A percentile compares a stretch with the other conserved stretches of the same genome.
These are phyloP conservation scores for Schrenkiella parvula DNA, from an alignment of 345 rosid species.

Conservation along the genomic window DNA sequence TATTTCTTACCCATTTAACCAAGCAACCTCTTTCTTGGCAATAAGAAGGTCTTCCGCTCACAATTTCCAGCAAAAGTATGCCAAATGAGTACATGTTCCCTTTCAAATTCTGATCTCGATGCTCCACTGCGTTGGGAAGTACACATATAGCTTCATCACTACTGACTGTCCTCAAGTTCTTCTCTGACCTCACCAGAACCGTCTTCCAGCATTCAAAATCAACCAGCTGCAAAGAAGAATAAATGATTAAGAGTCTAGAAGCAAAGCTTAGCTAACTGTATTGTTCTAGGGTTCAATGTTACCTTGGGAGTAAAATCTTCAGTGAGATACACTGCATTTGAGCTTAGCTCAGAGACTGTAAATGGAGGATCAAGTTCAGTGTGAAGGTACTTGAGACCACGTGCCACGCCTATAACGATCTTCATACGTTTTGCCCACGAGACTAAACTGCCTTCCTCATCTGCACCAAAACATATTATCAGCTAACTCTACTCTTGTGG, in stretches of 20 bases:
- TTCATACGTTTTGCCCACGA: conserved; percentile 98
- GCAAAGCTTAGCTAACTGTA: neutral
- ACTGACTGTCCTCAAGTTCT: conserved; percentile 58
- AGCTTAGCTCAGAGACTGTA: conserved; percentile 79
- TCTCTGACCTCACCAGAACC: conserved; percentile 73
- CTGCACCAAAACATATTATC: conserved; percentile 39
- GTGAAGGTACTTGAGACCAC: conserved; percentile 87
- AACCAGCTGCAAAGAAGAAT: conserved; percentile 54
- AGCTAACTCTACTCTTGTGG: neutral
- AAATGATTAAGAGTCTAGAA: neutral
- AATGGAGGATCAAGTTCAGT: conserved; percentile 81
- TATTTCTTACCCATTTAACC: conserved; percentile 72
- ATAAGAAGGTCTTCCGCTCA: conserved; percentile 83
- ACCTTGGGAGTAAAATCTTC: conserved; percentile 96
- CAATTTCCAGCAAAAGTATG: conserved; percentile 71
- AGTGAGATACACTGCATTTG: conserved; percentile 89
- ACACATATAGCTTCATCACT: conserved; percentile 73
- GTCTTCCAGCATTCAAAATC: conserved; percentile 97
- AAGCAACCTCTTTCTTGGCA: conserved; percentile 78
- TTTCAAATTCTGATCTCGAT: conserved; percentile 61
- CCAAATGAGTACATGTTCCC: conserved; percentile 87
- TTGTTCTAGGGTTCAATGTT: neutral
- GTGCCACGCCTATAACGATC: conserved; percentile 66
- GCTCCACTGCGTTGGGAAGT: conserved; percentile 67
- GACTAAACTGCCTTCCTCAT: conserved; percentile 79